Conservation (phyloP, 352 stramenopile species). For the Phytophthora sp. region DNA sequence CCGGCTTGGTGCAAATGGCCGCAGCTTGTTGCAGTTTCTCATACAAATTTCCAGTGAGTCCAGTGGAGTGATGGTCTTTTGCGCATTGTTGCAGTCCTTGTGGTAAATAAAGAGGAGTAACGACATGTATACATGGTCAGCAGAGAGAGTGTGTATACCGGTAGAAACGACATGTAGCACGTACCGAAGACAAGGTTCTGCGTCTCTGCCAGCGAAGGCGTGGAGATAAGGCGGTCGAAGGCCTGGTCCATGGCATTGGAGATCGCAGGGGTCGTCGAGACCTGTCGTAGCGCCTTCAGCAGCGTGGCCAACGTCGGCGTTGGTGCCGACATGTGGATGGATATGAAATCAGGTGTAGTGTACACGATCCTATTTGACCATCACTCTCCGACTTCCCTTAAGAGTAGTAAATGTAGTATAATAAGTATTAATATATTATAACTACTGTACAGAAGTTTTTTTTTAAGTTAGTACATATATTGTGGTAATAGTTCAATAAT, state of each 20-base stretch:
- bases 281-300: slow-evolving; percentile 35
- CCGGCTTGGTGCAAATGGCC: slow-evolving; percentile 49
- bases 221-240: slow-evolving; percentile 34
- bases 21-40: slow-evolving; percentile 45
- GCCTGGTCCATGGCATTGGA: slow-evolving; percentile 25
- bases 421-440: too few species aligned
- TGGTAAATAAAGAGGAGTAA: background rate
- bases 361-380: too few species aligned
- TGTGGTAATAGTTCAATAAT: too few species aligned
- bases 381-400: too few species aligned
- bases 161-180: background rate
- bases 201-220: slow-evolving; percentile 24
- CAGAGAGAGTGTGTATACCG: background rate
- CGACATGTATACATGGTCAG: slow-evolving; percentile 11
- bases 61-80: slow-evolving; percentile 11
- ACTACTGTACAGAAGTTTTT: too few species aligned
- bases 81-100: slow-evolving; percentile 27
- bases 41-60: slow-evolving; percentile 16
- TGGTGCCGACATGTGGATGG: too few species aligned
- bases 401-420: too few species aligned
- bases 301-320: slow-evolving; percentile 18
- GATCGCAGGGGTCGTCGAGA: slow-evolving; percentile 6
- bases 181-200: slow-evolving; percentile 43
- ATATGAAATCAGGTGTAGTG: too few species aligned
- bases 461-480: too few species aligned